Base-by-base conservation (phyloP, 1,284 basidiomycete species). In the Cryptococcus depauperatus region DNA sequence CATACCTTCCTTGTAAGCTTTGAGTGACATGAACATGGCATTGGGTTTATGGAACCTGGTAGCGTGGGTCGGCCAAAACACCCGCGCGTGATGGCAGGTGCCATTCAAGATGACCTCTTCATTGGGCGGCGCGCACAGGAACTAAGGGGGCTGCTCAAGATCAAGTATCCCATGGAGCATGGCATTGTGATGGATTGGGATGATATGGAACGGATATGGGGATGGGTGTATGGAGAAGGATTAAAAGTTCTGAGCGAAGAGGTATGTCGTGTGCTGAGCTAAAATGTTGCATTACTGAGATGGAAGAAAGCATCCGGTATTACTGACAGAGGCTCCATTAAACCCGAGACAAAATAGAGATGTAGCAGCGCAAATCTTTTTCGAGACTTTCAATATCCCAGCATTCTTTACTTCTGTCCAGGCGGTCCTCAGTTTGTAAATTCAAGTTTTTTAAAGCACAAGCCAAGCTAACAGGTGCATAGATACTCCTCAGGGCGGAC, bases 401-500 rank as follows among this genome's bases (percentile, higher is more conserved):
- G 95, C 95, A 7, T 75, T 99, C 50, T 98, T 91, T 73, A 93
- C 87, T 14, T 92, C 88, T 39, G 88, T 99, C 4, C 95, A 99
- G 74, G 95, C 95, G 22, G 93, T 99, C 18, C 75, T 99, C 45
- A 90, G 90, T 56, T 73, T 99, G 89, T 95, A 66, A 69, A 84
- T 42, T 25, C 34, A 3, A n/a, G 16, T 35, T 13, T 37, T 8
- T 19, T 18, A n/a, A n/a, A n/a, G n/a, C n/a, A n/a, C n/a, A n/a
- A n/a, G n/a, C n/a, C n/a, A 6, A 13, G 37, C 37, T 38, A 25
- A 38, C 16, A 2, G 5, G 22, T 26, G n/a, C 11, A n/a, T n/a
- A 96, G 92, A 66, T 99, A 99, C 74, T 92, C 95, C 3, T 96
- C 93, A 5, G 95, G 95, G n/a, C 80, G 95, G 53, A 98, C 95